Evolutionary conservation across 148 eudicot genomes (phyloP).

Genomic region (Silene latifolia): DNA sequence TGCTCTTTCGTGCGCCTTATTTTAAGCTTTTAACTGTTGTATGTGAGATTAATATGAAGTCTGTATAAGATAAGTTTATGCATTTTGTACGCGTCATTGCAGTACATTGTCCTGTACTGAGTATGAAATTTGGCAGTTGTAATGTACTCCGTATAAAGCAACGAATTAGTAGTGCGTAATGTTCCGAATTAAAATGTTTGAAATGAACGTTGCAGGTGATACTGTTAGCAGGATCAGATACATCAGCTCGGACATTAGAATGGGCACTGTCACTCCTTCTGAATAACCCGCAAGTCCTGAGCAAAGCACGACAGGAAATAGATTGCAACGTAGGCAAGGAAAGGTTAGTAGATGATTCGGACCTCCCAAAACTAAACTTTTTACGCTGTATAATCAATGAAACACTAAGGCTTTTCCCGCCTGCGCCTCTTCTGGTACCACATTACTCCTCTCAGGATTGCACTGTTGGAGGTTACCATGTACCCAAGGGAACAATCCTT

Average conservation of each 20-base stretch:
- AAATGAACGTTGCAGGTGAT: constrained; percentile 5
- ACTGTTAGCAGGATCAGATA: constrained; percentile 26
- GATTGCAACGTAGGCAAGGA: constrained; percentile 8
- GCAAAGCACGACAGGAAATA: constrained; percentile 25
- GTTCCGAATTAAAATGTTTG: neutral
- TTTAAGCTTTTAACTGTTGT: neutral
- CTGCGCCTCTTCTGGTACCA: constrained; percentile 26
- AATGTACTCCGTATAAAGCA: neutral
- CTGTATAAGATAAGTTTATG: no score
- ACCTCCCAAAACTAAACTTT: constrained; percentile 21
- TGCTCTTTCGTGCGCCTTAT: no score
- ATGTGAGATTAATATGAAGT: neutral
- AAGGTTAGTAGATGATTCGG: constrained; percentile 26
- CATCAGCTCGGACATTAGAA: constrained; percentile 24
- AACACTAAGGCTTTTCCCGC: constrained; percentile 29
- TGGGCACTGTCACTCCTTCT: constrained; percentile 32
- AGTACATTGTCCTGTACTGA: neutral
- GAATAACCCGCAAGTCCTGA: constrained; percentile 20
- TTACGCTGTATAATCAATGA: constrained; percentile 26
- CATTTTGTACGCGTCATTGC: neutral
- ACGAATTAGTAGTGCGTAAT: no score
- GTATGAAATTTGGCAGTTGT: neutral
- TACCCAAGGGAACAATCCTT: constrained; percentile 27
- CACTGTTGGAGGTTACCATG: constrained; percentile 27
- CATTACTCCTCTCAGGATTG: constrained; percentile 28